phyloP scores from a whole-genome alignment of 768 basidiomycete genomes.

The Boletus vinaceobasis region DNA sequence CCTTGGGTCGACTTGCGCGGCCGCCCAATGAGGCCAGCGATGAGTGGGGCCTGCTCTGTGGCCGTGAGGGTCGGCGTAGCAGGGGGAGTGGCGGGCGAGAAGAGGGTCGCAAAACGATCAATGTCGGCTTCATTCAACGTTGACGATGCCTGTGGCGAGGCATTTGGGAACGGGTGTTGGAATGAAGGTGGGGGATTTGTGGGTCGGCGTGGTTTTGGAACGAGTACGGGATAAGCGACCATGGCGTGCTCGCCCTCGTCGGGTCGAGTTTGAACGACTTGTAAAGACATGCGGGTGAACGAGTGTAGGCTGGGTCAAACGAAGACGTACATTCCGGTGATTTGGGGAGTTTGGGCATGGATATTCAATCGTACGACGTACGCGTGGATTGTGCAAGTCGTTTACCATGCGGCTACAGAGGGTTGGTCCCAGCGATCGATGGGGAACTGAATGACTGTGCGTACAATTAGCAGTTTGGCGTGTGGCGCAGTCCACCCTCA shows the following conservation, averaged over 20 bases:
- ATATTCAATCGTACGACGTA: neutral
- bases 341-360: neutral
- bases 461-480: no score
- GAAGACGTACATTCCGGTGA: neutral
- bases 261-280: neutral
- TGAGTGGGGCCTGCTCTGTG: neutral
- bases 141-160: neutral
- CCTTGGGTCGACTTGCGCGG: conserved; percentile 14
- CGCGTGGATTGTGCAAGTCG: neutral
- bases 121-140: conserved; percentile 28
- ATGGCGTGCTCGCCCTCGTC: neutral
- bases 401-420: neutral
- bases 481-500: no score
- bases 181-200: neutral
- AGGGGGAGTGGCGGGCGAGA: conserved; percentile 38
- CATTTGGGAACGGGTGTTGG: neutral
- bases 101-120: conserved; percentile 43
- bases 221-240: neutral
- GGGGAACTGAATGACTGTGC: no score
- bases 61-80: conserved; percentile 17
- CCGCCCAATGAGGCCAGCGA: neutral
- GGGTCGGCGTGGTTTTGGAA: neutral
- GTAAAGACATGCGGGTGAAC: conserved; percentile 7
- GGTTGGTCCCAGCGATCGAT: no score
- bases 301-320: neutral